A percentile compares a stretch with the other conserved stretches of the same genome.
phyloP scores from a whole-genome alignment of 805 yeast genomes.

The Starmerella scarabaei region DNA sequence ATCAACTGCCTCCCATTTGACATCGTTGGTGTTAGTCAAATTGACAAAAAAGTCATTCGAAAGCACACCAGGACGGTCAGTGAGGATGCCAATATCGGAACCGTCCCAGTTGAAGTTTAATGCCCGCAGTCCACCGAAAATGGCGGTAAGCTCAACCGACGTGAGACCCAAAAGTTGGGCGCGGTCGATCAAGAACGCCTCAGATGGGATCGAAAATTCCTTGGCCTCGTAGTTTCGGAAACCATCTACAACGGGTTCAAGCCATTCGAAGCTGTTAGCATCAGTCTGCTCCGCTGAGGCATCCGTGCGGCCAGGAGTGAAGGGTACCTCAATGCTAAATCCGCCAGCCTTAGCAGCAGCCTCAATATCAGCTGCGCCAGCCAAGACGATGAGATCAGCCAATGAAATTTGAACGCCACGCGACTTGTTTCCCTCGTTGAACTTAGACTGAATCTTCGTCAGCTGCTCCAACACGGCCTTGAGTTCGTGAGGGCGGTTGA shows the following conservation, averaged over 20 bases:
- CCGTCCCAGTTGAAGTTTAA: conserved; percentile 16
- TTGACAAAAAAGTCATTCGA: conserved; percentile 17
- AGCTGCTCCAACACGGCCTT: conserved; percentile 8
- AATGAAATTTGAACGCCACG: conserved; percentile 6
- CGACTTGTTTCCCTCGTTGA: conserved; percentile 9
- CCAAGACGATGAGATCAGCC: conserved; percentile 17
- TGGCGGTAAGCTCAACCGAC: conserved; percentile 16
- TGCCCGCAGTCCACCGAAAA: conserved; percentile 17
- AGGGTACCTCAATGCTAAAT: conserved; percentile 12
- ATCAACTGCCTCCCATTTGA: conserved; percentile 15
- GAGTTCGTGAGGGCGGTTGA: conserved; percentile 17
- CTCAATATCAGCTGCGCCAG: conserved; percentile 16
- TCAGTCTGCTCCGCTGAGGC: conserved; percentile 14
- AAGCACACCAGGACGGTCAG: conserved; percentile 9
- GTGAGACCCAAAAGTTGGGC: conserved; percentile 15
- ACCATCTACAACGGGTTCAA: conserved; percentile 17
- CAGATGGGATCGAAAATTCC: conserved; percentile 11
- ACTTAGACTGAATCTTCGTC: conserved; percentile 6
- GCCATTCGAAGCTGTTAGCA: conserved; percentile 14
- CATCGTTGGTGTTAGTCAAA: conserved; percentile 8
- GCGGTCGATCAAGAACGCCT: conserved; percentile 16
- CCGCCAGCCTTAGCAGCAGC: conserved; percentile 13
- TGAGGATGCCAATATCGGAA: conserved; percentile 14
- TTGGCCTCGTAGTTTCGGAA: conserved; percentile 17
- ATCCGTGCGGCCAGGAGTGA: conserved; percentile 17